A percentile compares a stretch with the other conserved stretches of the same genome.
Evolutionary conservation across 1,284 basidiomycete genomes (phyloP).

Genomic region (Ganoderma lingzhi): DNA sequence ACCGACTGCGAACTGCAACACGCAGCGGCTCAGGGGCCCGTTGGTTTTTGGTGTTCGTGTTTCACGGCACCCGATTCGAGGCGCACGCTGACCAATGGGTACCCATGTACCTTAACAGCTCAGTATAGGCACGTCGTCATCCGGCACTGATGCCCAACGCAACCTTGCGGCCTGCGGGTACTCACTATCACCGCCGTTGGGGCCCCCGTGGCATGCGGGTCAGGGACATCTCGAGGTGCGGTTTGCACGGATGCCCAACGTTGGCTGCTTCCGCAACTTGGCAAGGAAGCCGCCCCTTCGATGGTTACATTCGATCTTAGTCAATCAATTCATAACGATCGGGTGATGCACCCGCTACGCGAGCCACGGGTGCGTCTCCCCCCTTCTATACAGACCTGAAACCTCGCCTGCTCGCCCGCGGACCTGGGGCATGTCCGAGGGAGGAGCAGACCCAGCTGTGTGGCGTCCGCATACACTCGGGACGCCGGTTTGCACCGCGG

Average conservation of each 20-base stretch:
- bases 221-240: neutral
- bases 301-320: constrained; percentile 3
- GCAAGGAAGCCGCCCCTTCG: neutral
- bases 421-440: neutral
- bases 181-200: neutral
- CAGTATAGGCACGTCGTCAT: neutral
- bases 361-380: neutral
- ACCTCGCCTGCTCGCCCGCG: neutral
- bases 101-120: neutral
- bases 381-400: constrained; percentile 1
- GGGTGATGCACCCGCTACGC: neutral
- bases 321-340: neutral
- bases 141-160: neutral
- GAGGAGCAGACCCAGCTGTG: neutral
- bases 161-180: neutral
- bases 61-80: neutral
- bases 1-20: neutral
- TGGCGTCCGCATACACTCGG: neutral
- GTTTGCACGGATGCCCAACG: neutral
- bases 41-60: neutral
- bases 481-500: neutral
- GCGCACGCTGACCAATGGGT: neutral
- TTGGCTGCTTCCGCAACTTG: neutral
- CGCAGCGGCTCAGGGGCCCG: neutral
- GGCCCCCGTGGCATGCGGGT: neutral